phyloP scores from a whole-genome alignment of 345 rosid genomes.

The Tarenaya hassleriana region DNA sequence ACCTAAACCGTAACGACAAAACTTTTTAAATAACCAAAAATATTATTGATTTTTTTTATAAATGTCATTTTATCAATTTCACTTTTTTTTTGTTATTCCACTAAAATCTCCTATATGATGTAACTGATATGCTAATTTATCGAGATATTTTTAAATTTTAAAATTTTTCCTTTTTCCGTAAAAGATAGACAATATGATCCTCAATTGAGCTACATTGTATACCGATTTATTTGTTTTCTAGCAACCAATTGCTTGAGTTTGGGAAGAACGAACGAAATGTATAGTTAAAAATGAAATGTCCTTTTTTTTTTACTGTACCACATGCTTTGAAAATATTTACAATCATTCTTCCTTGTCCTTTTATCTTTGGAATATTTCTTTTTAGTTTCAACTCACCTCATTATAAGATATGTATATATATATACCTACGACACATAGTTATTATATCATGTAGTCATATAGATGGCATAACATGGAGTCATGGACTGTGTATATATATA shows the following conservation, averaged over 20 bases:
- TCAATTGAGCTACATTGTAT: slow-evolving; percentile 5
- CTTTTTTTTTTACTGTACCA: slow-evolving; percentile 24
- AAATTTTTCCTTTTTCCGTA: too few relatives aligned
- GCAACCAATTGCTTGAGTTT: slow-evolving; percentile 13
- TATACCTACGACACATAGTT: slow-evolving; percentile 8
- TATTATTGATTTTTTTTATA: too few relatives aligned
- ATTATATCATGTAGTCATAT: background rate
- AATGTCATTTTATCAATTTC: too few relatives aligned
- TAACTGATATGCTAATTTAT: too few relatives aligned
- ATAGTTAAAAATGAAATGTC: slow-evolving; percentile 1
- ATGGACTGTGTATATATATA: too few relatives aligned
- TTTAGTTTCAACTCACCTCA: slow-evolving; percentile 22
- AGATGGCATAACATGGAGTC: slow-evolving; percentile 12
- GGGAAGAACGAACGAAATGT: slow-evolving; percentile 20
- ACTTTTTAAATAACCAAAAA: too few relatives aligned
- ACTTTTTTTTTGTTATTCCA: too few relatives aligned
- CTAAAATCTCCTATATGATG: too few relatives aligned
- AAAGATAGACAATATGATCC: background rate
- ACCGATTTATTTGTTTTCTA: background rate
- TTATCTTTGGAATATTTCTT: slow-evolving; percentile 26
- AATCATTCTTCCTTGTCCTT: slow-evolving; percentile 30
- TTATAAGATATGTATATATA: too few relatives aligned
- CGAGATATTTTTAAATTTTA: too few relatives aligned
- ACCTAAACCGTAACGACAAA: too few relatives aligned
- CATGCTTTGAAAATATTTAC: slow-evolving; percentile 25